These are phyloP conservation scores for Ambrosia artemisiifolia DNA, from an alignment of 129 eudicot species.

Conservation along the genomic window DNA sequence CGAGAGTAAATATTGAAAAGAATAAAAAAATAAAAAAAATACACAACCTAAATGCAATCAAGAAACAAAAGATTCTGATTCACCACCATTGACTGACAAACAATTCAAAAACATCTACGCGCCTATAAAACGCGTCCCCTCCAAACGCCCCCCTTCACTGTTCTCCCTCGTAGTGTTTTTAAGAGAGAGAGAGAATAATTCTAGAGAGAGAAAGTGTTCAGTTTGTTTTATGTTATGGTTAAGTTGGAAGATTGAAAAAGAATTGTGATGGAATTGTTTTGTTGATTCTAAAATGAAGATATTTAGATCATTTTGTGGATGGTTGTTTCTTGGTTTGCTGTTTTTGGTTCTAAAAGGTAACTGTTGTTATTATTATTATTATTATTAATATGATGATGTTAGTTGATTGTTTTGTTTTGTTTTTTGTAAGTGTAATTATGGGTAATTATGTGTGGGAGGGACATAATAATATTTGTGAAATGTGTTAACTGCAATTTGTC, in stretches of 20 bases:
- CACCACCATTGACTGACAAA: neutral
- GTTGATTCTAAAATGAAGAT: conserved; percentile 29
- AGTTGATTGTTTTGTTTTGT: neutral
- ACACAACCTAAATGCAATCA: too few species aligned
- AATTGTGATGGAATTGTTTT: conserved; percentile 1
- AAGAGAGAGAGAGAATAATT: neutral
- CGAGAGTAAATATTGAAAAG: too few species aligned
- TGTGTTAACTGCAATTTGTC: conserved; percentile 5
- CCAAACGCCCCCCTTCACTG: conserved; percentile 10
- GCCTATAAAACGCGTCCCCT: conserved; percentile 24
- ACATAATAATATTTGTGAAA: neutral
- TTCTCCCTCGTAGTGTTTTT: neutral
- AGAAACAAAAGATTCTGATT: neutral
- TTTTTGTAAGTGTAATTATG: neutral
- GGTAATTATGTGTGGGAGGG: neutral
- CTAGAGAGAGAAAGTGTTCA: conserved; percentile 9
- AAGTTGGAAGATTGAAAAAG: conserved; percentile 16
- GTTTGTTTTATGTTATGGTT: conserved; percentile 33
- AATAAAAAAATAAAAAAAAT: too few species aligned
- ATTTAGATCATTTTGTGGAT: conserved; percentile 16
- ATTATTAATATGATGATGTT: neutral
- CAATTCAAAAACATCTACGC: conserved; percentile 11
- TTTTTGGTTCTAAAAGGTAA: conserved; percentile 38
- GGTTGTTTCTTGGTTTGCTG: conserved; percentile 28
- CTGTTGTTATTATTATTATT: neutral